These are phyloP conservation scores for Naganishia liquefaciens DNA, from an alignment of 1,284 basidiomycete species.

Conservation along the genomic window DNA sequence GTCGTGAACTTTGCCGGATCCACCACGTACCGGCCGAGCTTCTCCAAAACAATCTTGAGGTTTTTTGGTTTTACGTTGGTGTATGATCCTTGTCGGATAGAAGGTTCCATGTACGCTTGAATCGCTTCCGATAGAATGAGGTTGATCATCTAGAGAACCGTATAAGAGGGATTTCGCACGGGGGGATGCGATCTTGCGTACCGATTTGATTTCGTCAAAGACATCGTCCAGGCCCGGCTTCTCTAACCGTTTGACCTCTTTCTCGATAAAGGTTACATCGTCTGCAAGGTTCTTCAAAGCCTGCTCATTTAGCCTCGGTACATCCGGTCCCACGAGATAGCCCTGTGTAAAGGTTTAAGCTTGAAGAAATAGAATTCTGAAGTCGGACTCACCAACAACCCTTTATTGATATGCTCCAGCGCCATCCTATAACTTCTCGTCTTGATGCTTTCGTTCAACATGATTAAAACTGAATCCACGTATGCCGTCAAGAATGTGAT, in stretches of 20 bases:
- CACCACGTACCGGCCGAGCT: conserved; percentile 62
- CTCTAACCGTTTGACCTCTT: conserved; percentile 72
- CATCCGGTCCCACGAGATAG: conserved; percentile 72
- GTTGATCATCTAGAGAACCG: conserved; percentile 65
- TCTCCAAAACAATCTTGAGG: conserved; percentile 75
- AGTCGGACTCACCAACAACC: conserved; percentile 65
- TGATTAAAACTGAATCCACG: conserved; percentile 86
- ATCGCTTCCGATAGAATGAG: conserved; percentile 74
- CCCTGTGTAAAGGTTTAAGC: conserved; percentile 58
- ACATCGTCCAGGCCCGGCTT: conserved; percentile 69
- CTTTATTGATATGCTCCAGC: conserved; percentile 78
- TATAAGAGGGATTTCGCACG: not conserved
- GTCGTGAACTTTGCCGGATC: conserved; percentile 57
- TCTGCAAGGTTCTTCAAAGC: conserved; percentile 78
- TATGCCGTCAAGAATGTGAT: conserved; percentile 95
- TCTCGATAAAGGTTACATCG: conserved; percentile 81
- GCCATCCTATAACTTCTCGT: conserved; percentile 84
- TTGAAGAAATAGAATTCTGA: conserved; percentile 5
- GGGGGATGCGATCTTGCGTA: conserved; percentile 54
- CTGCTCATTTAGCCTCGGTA: conserved; percentile 82
- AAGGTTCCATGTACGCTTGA: conserved; percentile 74
- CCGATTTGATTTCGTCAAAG: conserved; percentile 77
- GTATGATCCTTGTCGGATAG: conserved; percentile 71
- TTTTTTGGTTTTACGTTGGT: conserved; percentile 69
- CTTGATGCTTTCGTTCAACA: conserved; percentile 72